These are phyloP conservation scores for Nemania abortiva DNA, from an alignment of 2,329 filamentous ascomycete genomes.

Conservation along the genomic window DNA sequence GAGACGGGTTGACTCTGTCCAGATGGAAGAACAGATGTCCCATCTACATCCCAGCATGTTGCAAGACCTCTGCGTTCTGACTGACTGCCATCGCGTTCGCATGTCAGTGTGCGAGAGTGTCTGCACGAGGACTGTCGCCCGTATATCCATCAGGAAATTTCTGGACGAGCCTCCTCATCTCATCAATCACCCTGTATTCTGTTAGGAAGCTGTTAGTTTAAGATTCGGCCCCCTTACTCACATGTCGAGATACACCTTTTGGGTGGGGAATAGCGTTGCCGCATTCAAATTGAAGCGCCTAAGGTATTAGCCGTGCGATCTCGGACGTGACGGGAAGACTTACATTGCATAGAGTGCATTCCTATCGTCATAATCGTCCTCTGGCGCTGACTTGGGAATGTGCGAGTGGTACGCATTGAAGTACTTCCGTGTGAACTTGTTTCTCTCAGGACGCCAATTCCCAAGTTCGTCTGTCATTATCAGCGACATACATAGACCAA, in stretches of 20 bases:
- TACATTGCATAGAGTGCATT: constrained; percentile 51
- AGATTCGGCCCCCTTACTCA: constrained; percentile 15
- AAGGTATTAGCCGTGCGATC: constrained; percentile 15
- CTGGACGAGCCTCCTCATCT: constrained; percentile 25
- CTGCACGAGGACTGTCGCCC: constrained; percentile 26
- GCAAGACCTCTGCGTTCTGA: constrained; percentile 20
- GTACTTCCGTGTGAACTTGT: constrained; percentile 47
- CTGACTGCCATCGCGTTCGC: constrained; percentile 23
- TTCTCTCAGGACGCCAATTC: constrained; percentile 49
- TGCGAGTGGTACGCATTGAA: constrained; percentile 47
- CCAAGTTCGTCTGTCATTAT: constrained; percentile 50
- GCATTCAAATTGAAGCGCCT: constrained; percentile 28
- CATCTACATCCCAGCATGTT: constrained; percentile 23
- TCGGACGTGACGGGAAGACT: constrained; percentile 2
- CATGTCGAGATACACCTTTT: constrained; percentile 24
- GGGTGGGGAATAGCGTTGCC: constrained; percentile 19
- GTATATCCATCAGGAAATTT: constrained; percentile 28
- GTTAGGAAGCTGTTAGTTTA: constrained; percentile 19
- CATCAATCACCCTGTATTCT: constrained; percentile 24
- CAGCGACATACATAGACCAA: constrained; percentile 46
- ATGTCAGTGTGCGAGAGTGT: constrained; percentile 19
- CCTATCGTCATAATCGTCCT: constrained; percentile 53
- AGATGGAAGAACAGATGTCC: constrained; percentile 20
- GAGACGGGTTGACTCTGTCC: constrained; percentile 21
- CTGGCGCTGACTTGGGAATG: constrained; percentile 47